Evolutionary conservation across 129 eudicot genomes (phyloP).

Genomic region (Tagetes patula): DNA sequence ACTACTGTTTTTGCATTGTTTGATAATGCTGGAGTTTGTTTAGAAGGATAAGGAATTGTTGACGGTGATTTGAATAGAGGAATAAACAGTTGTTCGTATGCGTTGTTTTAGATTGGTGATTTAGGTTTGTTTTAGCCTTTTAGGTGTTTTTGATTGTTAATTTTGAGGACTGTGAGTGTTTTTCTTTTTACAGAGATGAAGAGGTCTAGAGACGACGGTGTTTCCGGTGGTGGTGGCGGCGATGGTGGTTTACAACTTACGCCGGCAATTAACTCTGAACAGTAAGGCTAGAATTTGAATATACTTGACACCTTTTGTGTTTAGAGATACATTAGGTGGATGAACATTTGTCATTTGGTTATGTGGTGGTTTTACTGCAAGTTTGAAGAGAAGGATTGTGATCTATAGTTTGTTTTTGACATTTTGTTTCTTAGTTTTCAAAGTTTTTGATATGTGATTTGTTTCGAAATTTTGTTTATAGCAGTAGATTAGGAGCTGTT

Average conservation of each 20-base stretch:
- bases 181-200: conserved; percentile 44
- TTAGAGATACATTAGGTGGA: conserved; percentile 14
- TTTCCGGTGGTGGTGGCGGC: conserved; percentile 28
- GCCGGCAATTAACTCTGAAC: conserved; percentile 46
- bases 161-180: conserved; percentile 19
- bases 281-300: conserved; percentile 47
- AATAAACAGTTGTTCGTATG: conserved; percentile 23
- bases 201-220: conserved; percentile 80
- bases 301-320: neutral
- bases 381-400: neutral
- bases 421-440: neutral
- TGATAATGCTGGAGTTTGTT: conserved; percentile 29
- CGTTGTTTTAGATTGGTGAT: conserved; percentile 45
- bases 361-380: neutral
- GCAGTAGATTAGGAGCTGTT: too few relatives aligned
- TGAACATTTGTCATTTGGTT: conserved; percentile 18
- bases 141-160: conserved; percentile 13
- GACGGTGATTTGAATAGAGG: conserved; percentile 50
- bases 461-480: neutral
- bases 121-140: neutral
- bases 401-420: neutral
- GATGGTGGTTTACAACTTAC: conserved; percentile 44
- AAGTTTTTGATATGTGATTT: neutral
- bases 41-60: conserved; percentile 34
- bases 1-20: neutral